Percentiles rank a stretch among this genome's conserved stretches.
These are phyloP conservation scores for Parasarocladium wereldwijsianum DNA, from an alignment of 2,329 filamentous ascomycete species.

Conservation along the genomic window DNA sequence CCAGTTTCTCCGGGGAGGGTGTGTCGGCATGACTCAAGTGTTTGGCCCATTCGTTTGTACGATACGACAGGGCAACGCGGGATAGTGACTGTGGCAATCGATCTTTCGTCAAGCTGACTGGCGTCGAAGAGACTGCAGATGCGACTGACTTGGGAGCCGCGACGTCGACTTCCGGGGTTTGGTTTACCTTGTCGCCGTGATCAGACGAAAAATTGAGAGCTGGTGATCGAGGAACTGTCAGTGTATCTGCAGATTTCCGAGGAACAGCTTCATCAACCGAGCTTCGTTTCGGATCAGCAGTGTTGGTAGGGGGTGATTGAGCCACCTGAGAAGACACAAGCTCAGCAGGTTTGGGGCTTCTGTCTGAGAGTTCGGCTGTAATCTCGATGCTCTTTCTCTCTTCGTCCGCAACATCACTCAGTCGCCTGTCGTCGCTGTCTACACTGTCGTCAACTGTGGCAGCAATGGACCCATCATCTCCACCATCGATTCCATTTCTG, in stretches of 20 bases:
- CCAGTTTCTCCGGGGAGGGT: constrained; percentile 49
- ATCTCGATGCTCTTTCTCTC: constrained; percentile 20
- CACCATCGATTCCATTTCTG: constrained; percentile 14
- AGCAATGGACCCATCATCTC: constrained; percentile 36
- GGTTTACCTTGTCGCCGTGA: not conserved
- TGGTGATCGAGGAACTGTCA: no score
- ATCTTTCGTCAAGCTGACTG: constrained; percentile 39
- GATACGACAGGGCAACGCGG: constrained; percentile 64
- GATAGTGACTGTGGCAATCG: constrained; percentile 58
- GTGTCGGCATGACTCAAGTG: constrained; percentile 65
- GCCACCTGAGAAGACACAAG: no score
- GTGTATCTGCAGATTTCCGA: no score
- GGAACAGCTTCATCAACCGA: no score
- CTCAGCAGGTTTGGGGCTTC: constrained; percentile 1
- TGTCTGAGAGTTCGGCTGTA: constrained; percentile 20
- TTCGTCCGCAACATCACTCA: constrained; percentile 12
- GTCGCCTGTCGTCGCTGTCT: constrained; percentile 22
- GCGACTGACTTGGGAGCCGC: constrained; percentile 21
- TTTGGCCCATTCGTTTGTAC: constrained; percentile 95
- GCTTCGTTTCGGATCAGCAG: not conserved
- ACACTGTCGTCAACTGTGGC: constrained; percentile 43
- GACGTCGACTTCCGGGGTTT: not conserved
- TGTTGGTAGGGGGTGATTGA: not conserved
- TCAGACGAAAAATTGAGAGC: not conserved
- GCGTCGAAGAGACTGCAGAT: constrained; percentile 27